Base-by-base conservation (phyloP, 2,329 filamentous ascomycete genomes). In the Arthrobotrys pseudoclavata region DNA sequence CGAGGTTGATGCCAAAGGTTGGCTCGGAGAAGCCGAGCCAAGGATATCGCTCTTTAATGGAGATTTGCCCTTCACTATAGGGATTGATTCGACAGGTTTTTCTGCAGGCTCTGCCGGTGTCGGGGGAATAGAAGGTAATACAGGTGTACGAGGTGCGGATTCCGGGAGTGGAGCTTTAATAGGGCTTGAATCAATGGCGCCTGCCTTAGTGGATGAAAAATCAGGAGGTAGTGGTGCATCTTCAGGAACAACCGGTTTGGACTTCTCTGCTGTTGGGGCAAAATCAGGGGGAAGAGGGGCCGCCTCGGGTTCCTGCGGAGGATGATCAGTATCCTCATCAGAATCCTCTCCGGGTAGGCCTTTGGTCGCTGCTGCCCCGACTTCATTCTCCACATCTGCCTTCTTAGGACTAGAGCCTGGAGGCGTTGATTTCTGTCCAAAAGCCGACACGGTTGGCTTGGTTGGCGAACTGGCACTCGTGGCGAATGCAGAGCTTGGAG, bases 241-340 rank as follows among this genome's bases (percentile, higher is more conserved):
- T n/a, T 29, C 26, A 13, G 57, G 42, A 42, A 64, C 20, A 20
- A 47, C 47, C 4, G 55, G n/a, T 24, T 68, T 37, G 9, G 55
- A 37, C 37, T 69, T 69, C 53, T 69, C 74, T 2, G 50, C n/a
- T 24, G 24, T 22, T 15, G 62, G 10, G 5, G 37, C 63, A 37
- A 79, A 79, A 31, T 79, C 75, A 7, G 75, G 75, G 7, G 75
- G 75, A 3, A 79, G 60, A n/a, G 75, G 75, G 4, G 75, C 75
- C 5, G 55, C 62, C 37, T 74, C 75, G 3, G 20, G 42, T n/a
- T 48, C 47, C 6, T 48, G 29, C 12, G 63, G 63, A 37, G 75
- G 69, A 7, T 64, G 62, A 13, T 63, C 55, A 5, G 75, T 74
- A 15, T 79, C 75, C 6, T 50, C 48, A 37, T 79, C 75, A 10